A percentile compares a stretch with the other conserved stretches of the same genome.
phyloP scores from a whole-genome alignment of 495 filamentous ascomycete genomes.

The Aspergillus conjunctus region DNA sequence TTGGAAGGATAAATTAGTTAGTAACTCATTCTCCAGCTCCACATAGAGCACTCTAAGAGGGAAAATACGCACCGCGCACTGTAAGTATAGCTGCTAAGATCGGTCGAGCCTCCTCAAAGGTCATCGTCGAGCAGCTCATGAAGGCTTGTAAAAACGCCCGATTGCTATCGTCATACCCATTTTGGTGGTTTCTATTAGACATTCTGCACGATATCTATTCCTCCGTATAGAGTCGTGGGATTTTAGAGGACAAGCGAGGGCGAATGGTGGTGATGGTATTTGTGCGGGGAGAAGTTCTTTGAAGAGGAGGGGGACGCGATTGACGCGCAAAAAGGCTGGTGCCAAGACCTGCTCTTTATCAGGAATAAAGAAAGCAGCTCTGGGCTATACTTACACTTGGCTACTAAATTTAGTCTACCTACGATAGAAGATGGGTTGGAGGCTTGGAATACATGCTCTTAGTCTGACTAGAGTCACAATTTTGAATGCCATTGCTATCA shows the following conservation, averaged over 20 bases:
- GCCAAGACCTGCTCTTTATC: conserved; percentile 18
- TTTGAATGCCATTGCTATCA: conserved; percentile 23
- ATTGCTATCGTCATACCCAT: conserved; percentile 65
- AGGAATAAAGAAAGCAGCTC: not conserved
- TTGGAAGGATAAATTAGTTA: conserved; percentile 3
- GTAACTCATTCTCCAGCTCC: not conserved
- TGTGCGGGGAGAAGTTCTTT: conserved; percentile 11
- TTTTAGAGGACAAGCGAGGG: not conserved
- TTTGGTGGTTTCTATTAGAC: conserved; percentile 1
- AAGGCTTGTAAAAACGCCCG: conserved; percentile 94
- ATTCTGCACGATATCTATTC: conserved; percentile 3
- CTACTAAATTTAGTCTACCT: too few species aligned
- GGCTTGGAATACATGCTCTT: too few species aligned
- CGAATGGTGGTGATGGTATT: not conserved
- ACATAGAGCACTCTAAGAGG: not conserved
- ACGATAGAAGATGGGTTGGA: too few species aligned
- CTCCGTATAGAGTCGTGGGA: not conserved
- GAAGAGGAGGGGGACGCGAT: conserved; percentile 18
- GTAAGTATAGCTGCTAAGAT: conserved; percentile 76
- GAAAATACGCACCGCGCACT: conserved; percentile 44
- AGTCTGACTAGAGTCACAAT: not conserved
- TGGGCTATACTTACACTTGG: not conserved
- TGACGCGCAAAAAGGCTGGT: conserved; percentile 12
- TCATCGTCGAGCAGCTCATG: conserved; percentile 74
- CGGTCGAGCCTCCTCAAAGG: conserved; percentile 68